phyloP scores from a whole-genome alignment of 1,139 yeast genomes.

The Geotrichum candidum region DNA sequence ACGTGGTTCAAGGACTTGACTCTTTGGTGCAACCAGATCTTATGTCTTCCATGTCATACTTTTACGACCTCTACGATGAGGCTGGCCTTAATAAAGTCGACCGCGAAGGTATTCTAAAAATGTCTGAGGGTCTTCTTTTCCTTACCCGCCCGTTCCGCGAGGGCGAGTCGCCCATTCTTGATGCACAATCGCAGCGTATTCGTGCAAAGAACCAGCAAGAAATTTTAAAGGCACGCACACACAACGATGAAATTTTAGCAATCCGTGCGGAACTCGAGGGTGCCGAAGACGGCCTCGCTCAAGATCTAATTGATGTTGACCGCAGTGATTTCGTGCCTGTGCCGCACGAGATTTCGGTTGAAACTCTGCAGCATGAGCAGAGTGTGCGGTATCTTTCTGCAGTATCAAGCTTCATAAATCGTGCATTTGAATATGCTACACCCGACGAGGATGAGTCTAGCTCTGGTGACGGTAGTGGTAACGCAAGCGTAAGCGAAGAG shows the following conservation, averaged over 20 bases:
- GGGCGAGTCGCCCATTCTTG: constrained; percentile 24
- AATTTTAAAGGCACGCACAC: constrained; percentile 12
- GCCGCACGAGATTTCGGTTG: constrained; percentile 26
- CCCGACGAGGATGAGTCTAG: constrained; percentile 40
- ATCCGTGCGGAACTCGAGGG: background rate
- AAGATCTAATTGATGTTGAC: background rate
- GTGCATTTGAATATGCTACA: constrained; percentile 87
- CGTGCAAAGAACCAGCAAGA: constrained; percentile 21
- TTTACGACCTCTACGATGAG: constrained; percentile 67
- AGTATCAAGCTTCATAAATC: constrained; percentile 77
- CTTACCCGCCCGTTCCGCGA: constrained; percentile 64
- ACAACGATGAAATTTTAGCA: background rate
- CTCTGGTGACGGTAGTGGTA: constrained; percentile 32
- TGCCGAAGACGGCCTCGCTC: background rate
- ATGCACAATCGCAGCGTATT: constrained; percentile 21
- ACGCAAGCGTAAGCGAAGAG: constrained; percentile 7
- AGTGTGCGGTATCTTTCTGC: constrained; percentile 78
- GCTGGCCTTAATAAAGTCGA: constrained; percentile 58
- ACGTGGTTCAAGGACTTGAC: constrained; percentile 69
- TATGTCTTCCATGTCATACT: constrained; percentile 71
- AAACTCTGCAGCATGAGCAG: constrained; percentile 62
- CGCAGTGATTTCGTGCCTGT: background rate
- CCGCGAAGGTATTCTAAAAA: constrained; percentile 71
- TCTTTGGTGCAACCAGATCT: constrained; percentile 64
- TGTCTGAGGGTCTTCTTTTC: constrained; percentile 80